These are phyloP conservation scores for Lichina pygmaea DNA, from an alignment of 495 filamentous ascomycete species.

Conservation along the genomic window DNA sequence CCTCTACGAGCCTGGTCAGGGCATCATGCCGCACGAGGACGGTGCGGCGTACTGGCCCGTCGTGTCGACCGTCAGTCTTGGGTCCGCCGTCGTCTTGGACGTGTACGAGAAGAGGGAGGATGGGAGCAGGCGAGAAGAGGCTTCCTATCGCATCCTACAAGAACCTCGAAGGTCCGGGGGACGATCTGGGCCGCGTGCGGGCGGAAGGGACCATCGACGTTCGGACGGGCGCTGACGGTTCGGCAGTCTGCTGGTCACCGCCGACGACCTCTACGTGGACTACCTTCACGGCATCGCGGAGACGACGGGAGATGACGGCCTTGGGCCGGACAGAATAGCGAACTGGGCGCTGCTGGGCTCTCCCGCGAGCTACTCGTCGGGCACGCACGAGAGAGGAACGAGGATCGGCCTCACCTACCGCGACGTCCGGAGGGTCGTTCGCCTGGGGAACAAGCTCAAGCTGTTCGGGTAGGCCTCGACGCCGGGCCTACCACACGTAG, in stretches of 20 bases:
- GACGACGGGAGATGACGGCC: constrained; percentile 10
- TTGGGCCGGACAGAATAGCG: constrained; percentile 26
- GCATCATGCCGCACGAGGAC: constrained; percentile 94
- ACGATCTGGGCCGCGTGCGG: background rate
- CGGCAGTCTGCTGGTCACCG: constrained; percentile 41
- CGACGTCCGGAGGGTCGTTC: constrained; percentile 71
- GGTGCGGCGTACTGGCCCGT: constrained; percentile 64
- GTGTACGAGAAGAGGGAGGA: constrained; percentile 38
- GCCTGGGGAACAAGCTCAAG: constrained; percentile 38
- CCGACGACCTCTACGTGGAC: constrained; percentile 35
- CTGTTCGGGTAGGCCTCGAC: constrained; percentile 21
- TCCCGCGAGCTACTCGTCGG: constrained; percentile 23
- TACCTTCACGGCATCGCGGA: constrained; percentile 28
- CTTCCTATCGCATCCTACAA: constrained; percentile 49
- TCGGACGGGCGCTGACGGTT: background rate
- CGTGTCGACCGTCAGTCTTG: constrained; percentile 75
- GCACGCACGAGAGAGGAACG: constrained; percentile 31
- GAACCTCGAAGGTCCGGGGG: constrained; percentile 35
- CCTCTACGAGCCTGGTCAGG: constrained; percentile 66
- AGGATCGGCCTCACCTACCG: constrained; percentile 78
- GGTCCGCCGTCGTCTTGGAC: constrained; percentile 50
- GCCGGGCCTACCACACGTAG: constrained; percentile 26
- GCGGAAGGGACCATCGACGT: background rate
- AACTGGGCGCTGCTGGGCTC: constrained; percentile 67
- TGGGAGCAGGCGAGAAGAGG: constrained; percentile 12